Percentiles rank a stretch among this genome's conserved stretches.
These are phyloP conservation scores for Trichosporon coremiiforme DNA, from an alignment of 1,284 basidiomycete genomes.

Conservation along the genomic window DNA sequence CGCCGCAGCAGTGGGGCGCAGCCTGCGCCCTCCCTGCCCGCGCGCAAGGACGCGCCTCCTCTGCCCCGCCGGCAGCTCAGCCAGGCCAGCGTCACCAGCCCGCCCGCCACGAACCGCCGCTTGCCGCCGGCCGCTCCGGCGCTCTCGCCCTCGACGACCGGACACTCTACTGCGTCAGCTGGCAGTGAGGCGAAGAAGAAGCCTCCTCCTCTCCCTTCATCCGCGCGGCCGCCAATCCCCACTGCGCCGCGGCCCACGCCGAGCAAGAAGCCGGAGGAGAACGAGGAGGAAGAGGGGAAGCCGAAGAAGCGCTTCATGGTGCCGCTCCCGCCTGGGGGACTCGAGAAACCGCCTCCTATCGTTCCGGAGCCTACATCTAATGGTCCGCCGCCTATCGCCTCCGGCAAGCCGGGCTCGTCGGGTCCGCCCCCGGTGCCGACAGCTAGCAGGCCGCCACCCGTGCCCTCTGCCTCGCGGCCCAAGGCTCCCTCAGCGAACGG, in stretches of 20 bases:
- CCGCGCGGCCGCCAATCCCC: neutral
- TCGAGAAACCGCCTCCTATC: conserved; percentile 5
- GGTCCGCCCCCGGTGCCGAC: conserved; percentile 7
- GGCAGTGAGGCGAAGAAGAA: neutral
- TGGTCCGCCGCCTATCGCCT: neutral
- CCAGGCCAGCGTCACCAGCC: neutral
- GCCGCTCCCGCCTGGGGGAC: neutral
- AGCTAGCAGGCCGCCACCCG: conserved; percentile 20
- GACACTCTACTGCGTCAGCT: neutral
- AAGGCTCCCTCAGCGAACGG: conserved; percentile 8
- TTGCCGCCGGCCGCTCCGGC: neutral
- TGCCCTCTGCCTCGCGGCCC: conserved; percentile 16
- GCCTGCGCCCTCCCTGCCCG: neutral
- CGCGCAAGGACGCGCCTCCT: neutral
- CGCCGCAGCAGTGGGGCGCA: neutral
- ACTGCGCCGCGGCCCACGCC: neutral
- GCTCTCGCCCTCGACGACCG: neutral
- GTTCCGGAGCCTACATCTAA: neutral
- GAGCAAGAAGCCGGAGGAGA: neutral
- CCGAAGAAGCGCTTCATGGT: conserved; percentile 13
- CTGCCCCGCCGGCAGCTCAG: neutral
- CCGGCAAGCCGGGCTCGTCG: neutral
- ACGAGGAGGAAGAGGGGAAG: neutral
- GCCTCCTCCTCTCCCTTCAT: neutral
- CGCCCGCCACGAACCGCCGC: neutral